Evolutionary conservation across 2,329 filamentous ascomycete genomes (phyloP).

Genomic region (Nakataea oryzae): DNA sequence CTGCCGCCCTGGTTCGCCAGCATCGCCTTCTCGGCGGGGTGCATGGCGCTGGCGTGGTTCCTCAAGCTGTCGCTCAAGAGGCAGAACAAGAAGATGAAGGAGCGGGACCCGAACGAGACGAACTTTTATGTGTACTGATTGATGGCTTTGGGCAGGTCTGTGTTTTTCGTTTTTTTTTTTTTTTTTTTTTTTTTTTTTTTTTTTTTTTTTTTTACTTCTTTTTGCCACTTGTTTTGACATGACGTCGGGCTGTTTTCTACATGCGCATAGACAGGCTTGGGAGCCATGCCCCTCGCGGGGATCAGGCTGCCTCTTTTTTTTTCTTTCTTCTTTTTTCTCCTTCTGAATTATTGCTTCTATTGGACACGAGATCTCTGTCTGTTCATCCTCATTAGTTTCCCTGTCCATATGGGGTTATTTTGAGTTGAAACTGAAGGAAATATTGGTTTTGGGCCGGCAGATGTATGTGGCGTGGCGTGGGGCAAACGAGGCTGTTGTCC

Average conservation of each 20-base stretch:
- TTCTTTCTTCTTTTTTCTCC: neutral
- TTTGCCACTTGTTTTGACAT: neutral
- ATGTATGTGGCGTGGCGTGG: neutral
- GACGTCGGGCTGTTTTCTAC: neutral
- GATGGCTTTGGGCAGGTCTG: too few species aligned
- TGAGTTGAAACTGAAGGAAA: neutral
- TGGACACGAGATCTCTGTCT: too few species aligned
- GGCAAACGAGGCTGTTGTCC: neutral
- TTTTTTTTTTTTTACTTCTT: neutral
- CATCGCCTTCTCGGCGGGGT: neutral
- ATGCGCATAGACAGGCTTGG: neutral
- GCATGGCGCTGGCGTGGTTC: neutral
- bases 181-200: neutral
- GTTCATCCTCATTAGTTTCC: neutral
- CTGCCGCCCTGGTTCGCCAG: conserved; percentile 4
- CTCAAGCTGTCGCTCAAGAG: neutral
- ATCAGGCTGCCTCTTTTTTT: neutral
- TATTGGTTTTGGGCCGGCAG: neutral
- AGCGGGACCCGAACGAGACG: neutral
- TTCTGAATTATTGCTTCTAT: too few species aligned
- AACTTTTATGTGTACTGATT: neutral
- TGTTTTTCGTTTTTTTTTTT: neutral
- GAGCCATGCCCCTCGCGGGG: neutral
- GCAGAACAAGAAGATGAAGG: conserved; percentile 2
- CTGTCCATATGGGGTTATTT: neutral